phyloP scores from a whole-genome alignment of 495 filamentous ascomycete genomes.

The Tricharina praecox region DNA sequence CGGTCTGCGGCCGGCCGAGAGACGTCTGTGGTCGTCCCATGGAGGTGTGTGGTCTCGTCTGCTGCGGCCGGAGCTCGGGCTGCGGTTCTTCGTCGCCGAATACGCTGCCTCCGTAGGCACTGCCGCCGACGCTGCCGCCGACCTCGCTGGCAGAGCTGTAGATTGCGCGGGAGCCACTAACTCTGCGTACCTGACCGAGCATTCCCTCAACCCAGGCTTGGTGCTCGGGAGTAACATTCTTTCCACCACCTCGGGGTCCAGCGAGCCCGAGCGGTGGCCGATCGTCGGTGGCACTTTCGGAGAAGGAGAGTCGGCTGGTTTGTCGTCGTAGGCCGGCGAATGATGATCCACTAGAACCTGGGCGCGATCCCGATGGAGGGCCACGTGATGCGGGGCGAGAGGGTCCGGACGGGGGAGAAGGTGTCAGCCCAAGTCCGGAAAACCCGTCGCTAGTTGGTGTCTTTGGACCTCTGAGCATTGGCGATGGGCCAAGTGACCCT shows the following conservation, averaged over 20 bases:
- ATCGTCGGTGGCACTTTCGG: slow-evolving; percentile 12
- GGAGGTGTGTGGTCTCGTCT: too few species aligned
- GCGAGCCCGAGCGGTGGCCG: slow-evolving; percentile 38
- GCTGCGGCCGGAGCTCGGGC: too few species aligned
- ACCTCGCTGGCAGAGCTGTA: background rate
- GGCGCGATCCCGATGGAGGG: slow-evolving; percentile 26
- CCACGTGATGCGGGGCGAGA: slow-evolving; percentile 24
- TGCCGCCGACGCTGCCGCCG: background rate
- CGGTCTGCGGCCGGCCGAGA: background rate
- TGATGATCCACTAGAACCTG: slow-evolving; percentile 18
- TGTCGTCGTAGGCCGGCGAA: slow-evolving; percentile 14
- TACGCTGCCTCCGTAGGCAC: background rate
- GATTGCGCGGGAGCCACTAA: background rate
- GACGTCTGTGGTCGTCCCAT: too few species aligned
- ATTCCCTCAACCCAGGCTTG: slow-evolving; percentile 57
- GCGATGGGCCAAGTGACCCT: slow-evolving; percentile 6
- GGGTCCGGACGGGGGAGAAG: slow-evolving; percentile 9
- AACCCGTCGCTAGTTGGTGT: slow-evolving; percentile 10
- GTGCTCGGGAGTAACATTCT: slow-evolving; percentile 45
- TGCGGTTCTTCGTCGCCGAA: background rate
- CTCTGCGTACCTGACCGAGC: slow-evolving; percentile 44
- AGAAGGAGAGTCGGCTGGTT: slow-evolving; percentile 18
- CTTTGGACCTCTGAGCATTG: slow-evolving; percentile 17
- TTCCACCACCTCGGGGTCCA: slow-evolving; percentile 38
- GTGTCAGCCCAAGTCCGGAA: slow-evolving; percentile 2